These are phyloP conservation scores for Neonectria faginata DNA, from an alignment of 2,329 filamentous ascomycete genomes.

Conservation along the genomic window DNA sequence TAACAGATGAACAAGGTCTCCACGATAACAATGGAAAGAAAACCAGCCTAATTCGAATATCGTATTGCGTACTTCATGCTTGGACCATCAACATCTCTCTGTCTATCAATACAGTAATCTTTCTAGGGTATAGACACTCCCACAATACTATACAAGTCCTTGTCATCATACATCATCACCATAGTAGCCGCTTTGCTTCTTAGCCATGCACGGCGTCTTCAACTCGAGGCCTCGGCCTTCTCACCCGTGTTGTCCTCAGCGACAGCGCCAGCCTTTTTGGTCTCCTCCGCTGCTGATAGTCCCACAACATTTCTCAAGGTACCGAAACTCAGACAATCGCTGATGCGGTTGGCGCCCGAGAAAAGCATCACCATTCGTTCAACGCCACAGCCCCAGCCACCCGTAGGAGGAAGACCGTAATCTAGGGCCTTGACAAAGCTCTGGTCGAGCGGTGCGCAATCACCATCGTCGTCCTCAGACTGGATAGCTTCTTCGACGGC, in stretches of 20 bases:
- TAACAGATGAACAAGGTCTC: neutral
- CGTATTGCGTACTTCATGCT: neutral
- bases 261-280: constrained; percentile 31
- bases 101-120: constrained; percentile 18
- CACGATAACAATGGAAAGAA: neutral
- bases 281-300: constrained; percentile 55
- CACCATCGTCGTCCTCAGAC: constrained; percentile 56
- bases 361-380: constrained; percentile 95
- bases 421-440: constrained; percentile 87
- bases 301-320: constrained; percentile 77
- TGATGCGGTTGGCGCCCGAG: constrained; percentile 80
- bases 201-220: constrained; percentile 11
- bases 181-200: neutral
- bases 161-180: constrained; percentile 37
- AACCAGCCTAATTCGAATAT: too few relatives aligned
- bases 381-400: constrained; percentile 95
- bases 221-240: constrained; percentile 22
- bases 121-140: constrained; percentile 32
- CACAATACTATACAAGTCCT: constrained; percentile 43
- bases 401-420: constrained; percentile 92
- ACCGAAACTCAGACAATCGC: constrained; percentile 89
- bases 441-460: constrained; percentile 72
- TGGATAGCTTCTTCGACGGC: constrained; percentile 51
- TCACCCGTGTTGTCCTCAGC: constrained; percentile 12
- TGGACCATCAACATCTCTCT: neutral